Conservation (phyloP, 2,329 filamentous ascomycete species). For the Phaeosphaeriaceae sp. region DNA sequence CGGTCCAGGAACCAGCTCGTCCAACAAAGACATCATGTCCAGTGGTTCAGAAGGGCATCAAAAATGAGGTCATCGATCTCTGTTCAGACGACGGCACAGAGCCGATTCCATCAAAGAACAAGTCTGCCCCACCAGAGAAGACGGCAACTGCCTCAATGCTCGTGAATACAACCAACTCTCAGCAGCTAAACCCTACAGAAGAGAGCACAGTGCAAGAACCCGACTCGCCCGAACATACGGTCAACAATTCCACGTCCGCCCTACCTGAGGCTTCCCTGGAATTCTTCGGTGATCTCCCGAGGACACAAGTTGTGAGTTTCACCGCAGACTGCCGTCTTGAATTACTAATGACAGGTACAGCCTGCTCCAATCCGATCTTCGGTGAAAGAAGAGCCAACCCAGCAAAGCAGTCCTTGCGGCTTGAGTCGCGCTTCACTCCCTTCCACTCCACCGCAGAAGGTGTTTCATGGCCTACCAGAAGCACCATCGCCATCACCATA, state of each 20-base stretch:
- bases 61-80: conserved; percentile 10
- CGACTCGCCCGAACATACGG: not conserved
- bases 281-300: not conserved
- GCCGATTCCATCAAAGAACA: not conserved
- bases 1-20: not conserved
- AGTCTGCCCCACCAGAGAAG: not conserved
- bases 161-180: not conserved
- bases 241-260: not conserved
- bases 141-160: not conserved
- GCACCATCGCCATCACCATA: not conserved
- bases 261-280: not conserved
- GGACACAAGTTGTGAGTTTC: not conserved
- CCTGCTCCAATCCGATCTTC: not conserved
- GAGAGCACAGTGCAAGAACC: not conserved
- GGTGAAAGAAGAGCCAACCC: not conserved
- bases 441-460: not conserved
- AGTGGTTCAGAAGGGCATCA: not conserved
- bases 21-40: not conserved
- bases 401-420: not conserved
- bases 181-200: not conserved
- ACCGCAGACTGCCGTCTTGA: not conserved
- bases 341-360: not conserved
- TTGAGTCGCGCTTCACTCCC: not conserved
- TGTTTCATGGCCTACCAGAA: not conserved
- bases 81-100: conserved; percentile 15